phyloP scores from a whole-genome alignment of 2,329 filamentous ascomycete species.

The Fusarium guadeloupense region DNA sequence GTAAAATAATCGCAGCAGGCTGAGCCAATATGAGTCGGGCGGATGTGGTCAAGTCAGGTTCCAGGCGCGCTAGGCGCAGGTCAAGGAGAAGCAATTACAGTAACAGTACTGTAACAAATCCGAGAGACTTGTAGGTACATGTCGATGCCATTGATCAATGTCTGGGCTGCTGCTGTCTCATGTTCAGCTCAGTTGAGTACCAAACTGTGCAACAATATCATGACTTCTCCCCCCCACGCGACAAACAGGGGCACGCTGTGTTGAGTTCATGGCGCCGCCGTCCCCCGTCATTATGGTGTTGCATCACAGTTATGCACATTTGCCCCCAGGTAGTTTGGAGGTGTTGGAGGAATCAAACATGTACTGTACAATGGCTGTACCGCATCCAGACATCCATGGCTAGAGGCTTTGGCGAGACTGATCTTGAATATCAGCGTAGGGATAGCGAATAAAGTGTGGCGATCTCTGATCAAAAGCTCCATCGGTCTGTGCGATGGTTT shows the following conservation, averaged over 20 bases:
- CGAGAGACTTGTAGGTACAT: background rate
- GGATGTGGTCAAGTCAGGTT: background rate
- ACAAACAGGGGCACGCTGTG: conserved; percentile 8
- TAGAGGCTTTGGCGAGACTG: background rate
- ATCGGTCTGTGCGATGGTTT: background rate
- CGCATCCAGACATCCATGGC: background rate
- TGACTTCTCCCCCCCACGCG: conserved; percentile 14
- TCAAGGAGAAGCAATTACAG: background rate
- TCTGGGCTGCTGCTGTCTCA: background rate
- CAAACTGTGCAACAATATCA: background rate
- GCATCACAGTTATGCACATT: conserved; percentile 2
- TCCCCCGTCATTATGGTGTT: conserved; percentile 12
- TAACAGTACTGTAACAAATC: background rate
- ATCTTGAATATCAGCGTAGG: background rate
- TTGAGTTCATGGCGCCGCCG: background rate
- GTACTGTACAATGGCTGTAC: too few relatives aligned
- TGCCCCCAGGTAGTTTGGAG: background rate
- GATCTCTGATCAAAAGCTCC: background rate
- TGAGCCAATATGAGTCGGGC: conserved; percentile 6
- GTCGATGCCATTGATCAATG: conserved; percentile 1
- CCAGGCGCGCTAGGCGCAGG: conserved; percentile 31
- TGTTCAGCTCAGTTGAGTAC: conserved; percentile 11
- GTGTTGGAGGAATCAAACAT: background rate
- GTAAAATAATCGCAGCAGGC: background rate
- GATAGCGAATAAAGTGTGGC: background rate